Base-by-base conservation (phyloP, 2,329 filamentous ascomycete genomes). In the Nemania abortiva region DNA sequence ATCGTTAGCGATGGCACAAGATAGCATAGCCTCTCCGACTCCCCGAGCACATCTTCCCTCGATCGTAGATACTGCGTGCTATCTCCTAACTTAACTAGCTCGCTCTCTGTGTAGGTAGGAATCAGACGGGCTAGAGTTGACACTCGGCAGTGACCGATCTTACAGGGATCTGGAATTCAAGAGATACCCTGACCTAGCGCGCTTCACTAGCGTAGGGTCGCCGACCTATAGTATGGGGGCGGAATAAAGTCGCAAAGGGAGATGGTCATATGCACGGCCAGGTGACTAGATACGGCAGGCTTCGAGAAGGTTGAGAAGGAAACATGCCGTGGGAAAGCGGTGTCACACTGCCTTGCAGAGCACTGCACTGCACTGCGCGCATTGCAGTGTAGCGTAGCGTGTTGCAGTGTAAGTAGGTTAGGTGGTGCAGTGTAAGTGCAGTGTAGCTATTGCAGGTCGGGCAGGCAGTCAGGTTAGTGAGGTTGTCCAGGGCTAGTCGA, bases 241-340 rank as follows among this genome's bases (percentile, higher is more conserved):
- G 65, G 65, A 68, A 66, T 64, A 20, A 62, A 68, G 62, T 70
- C 65, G 62, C 68, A 68, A 60, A 50, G 24, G 45, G 55, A 59
- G 57, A 68, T 77, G 75, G 75, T 72, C 72, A 63, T 70, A 65
- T 71, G 68, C 64, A 73, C 75, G 75, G 76, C 73, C 55, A 70
- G 73, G 71, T 59, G 56, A 58, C 75, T 71, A 47, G 63, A 75
- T 74, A 59, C 61, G 75, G 76, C 76, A 77, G 75, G 74, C 74
- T 77, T 77, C 76, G 72, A 77, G 76, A 77, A 77, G 67, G 65
- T 58, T 66, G 63, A 67, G 68, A 68, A 70, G 67, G 62, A 66
- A 70, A 72, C 70, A 65, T 70, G 73, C 73, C 68, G 75, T 74
- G 68, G 70, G 67, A 75, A 75, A 70, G 69, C 70, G 66, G 70